A percentile compares a stretch with the other conserved stretches of the same genome.
Evolutionary conservation across 2,329 filamentous ascomycete species (phyloP).

Genomic region (Aspergillus sclerotialis): DNA sequence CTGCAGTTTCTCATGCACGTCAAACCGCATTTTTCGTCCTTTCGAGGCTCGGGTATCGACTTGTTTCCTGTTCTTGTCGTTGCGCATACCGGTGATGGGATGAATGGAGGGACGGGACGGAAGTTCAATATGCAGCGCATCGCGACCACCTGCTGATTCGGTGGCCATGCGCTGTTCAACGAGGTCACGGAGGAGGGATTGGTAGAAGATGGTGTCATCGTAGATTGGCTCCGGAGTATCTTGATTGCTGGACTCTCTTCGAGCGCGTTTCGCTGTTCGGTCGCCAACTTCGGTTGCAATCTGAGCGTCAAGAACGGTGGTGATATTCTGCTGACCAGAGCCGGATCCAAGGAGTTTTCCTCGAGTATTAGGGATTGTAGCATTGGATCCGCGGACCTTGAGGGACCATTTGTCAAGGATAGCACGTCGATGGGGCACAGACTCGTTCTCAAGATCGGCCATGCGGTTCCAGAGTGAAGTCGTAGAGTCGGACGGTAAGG

Average conservation of each 20-base stretch:
- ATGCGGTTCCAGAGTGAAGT: slow-evolving; percentile 68
- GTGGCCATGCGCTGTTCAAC: slow-evolving; percentile 74
- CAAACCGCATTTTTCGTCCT: slow-evolving; percentile 87
- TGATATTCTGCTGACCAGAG: slow-evolving; percentile 46
- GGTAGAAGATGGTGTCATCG: slow-evolving; percentile 94
- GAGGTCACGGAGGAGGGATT: slow-evolving; percentile 83
- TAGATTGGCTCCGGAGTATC: slow-evolving; percentile 56
- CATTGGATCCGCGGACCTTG: slow-evolving; percentile 55
- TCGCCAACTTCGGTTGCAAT: slow-evolving; percentile 34
- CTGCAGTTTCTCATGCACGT: slow-evolving; percentile 92
- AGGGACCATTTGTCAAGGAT: slow-evolving; percentile 85
- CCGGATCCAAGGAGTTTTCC: slow-evolving; percentile 55
- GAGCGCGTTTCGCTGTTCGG: slow-evolving; percentile 25
- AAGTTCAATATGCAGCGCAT: slow-evolving; percentile 29
- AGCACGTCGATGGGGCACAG: slow-evolving; percentile 57
- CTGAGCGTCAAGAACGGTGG: slow-evolving; percentile 38
- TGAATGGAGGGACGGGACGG: slow-evolving; percentile 32
- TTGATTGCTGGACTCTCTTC: slow-evolving; percentile 10
- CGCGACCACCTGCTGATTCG: slow-evolving; percentile 35
- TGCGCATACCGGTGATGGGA: slow-evolving; percentile 37
- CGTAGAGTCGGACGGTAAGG: slow-evolving; percentile 46
- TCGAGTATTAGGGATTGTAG: slow-evolving; percentile 49
- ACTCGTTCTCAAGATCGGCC: slow-evolving; percentile 55
- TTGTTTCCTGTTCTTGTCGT: slow-evolving; percentile 65
- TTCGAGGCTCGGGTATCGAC: slow-evolving; percentile 95